These are phyloP conservation scores for Ceratobasidium papillatum DNA, from an alignment of 1,284 basidiomycete species.

Conservation along the genomic window DNA sequence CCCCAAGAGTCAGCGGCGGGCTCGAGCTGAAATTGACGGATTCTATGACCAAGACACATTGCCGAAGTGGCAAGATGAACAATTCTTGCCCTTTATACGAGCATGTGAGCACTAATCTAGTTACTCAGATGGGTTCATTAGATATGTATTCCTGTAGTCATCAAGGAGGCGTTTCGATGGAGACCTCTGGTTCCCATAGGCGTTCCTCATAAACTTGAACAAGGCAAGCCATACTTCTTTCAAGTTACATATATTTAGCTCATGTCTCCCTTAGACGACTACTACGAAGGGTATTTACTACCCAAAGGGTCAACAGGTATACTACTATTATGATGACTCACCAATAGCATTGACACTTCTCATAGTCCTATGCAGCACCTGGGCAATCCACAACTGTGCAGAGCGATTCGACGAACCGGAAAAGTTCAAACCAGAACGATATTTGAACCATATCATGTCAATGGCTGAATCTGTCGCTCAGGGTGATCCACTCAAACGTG, in stretches of 20 bases:
- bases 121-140: too few species aligned
- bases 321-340: neutral
- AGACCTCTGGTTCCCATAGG: slow-evolving; percentile 13
- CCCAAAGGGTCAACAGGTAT: slow-evolving; percentile 27
- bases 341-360: neutral
- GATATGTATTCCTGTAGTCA: neutral
- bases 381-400: slow-evolving; percentile 57
- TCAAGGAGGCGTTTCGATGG: slow-evolving; percentile 32
- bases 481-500: slow-evolving; percentile 25
- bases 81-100: slow-evolving; percentile 13
- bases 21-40: slow-evolving; percentile 17
- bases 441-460: slow-evolving; percentile 72
- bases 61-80: slow-evolving; percentile 22
- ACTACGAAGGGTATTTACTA: slow-evolving; percentile 26
- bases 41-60: slow-evolving; percentile 25
- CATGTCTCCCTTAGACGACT: neutral
- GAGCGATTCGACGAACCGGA: slow-evolving; percentile 90
- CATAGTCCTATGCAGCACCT: slow-evolving; percentile 1
- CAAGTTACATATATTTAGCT: neutral
- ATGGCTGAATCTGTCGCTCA: slow-evolving; percentile 29
- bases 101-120: neutral
- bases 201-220: slow-evolving; percentile 24
- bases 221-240: neutral
- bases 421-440: slow-evolving; percentile 86
- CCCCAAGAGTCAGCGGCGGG: neutral